Evolutionary conservation across 1,284 basidiomycete genomes (phyloP).

Genomic region (Boletus sp.): DNA sequence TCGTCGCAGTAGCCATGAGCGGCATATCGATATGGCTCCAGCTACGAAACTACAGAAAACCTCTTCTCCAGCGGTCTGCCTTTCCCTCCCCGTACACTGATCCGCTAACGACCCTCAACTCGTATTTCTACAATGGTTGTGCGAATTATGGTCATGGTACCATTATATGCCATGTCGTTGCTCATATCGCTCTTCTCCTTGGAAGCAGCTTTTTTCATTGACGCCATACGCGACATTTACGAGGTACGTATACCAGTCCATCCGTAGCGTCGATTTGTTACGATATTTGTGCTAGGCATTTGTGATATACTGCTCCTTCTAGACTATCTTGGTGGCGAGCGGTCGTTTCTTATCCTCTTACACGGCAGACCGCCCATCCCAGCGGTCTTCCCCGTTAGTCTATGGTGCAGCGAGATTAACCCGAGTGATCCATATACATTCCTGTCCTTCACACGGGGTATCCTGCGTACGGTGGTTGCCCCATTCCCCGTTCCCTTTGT

Average conservation of each 20-base stretch:
- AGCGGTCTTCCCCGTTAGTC: no score
- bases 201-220: conserved; percentile 95
- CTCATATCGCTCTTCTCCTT: conserved; percentile 94
- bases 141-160: conserved; percentile 97
- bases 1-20: conserved; percentile 77
- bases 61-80: conserved; percentile 71
- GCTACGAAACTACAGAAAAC: conserved; percentile 88
- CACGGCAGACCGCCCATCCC: no score
- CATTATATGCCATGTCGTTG: conserved; percentile 88
- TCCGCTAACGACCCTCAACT: not conserved
- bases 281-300: conserved; percentile 63
- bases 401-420: no score
- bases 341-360: no score
- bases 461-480: no score
- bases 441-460: no score
- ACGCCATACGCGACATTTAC: conserved; percentile 93
- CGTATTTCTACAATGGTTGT: conserved; percentile 76
- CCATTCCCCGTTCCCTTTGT: no score
- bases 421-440: no score
- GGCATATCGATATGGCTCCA: conserved; percentile 85
- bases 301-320: conserved; percentile 92
- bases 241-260: conserved; percentile 58
- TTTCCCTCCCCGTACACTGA: not conserved
- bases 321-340: no score
- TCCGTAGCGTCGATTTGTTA: not conserved